These are phyloP conservation scores for Polyplosphaeria fusca DNA, from an alignment of 495 filamentous ascomycete species.

Conservation along the genomic window DNA sequence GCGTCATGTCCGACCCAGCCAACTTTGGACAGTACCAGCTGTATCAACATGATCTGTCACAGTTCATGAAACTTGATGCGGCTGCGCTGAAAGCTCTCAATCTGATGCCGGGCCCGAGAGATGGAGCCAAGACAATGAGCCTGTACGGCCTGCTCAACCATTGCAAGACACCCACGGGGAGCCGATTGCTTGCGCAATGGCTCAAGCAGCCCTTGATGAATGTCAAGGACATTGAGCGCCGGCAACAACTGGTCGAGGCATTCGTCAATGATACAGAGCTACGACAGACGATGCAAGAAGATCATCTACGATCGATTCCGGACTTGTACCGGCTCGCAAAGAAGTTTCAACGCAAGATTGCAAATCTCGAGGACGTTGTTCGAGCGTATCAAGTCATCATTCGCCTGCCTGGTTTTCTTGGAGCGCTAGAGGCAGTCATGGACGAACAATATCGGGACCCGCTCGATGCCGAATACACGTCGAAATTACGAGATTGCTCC, in stretches of 20 bases:
- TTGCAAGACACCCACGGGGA: conserved; percentile 94
- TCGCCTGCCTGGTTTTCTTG: conserved; percentile 84
- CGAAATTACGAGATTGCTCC: conserved; percentile 68
- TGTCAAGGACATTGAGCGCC: conserved; percentile 79
- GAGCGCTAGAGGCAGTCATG: conserved; percentile 87
- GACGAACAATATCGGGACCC: conserved; percentile 90
- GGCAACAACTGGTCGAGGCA: conserved; percentile 92
- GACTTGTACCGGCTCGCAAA: conserved; percentile 93
- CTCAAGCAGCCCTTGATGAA: conserved; percentile 97
- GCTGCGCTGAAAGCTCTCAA: conserved; percentile 92
- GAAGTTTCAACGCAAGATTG: conserved; percentile 85
- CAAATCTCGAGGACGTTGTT: conserved; percentile 93
- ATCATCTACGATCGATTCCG: conserved; percentile 88
- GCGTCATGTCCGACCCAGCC: conserved; percentile 79
- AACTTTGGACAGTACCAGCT: conserved; percentile 97
- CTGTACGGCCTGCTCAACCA: conserved; percentile 92
- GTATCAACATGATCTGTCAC: conserved; percentile 93
- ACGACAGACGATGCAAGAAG: conserved; percentile 95
- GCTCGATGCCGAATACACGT: conserved; percentile 81
- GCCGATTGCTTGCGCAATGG: conserved; percentile 90
- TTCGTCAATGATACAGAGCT: conserved; percentile 93
- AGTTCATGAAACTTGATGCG: conserved; percentile 98
- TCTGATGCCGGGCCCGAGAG: conserved; percentile 91
- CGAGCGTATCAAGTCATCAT: conserved; percentile 92
- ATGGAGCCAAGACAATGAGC: conserved; percentile 97